Percentiles rank a stretch among this genome's conserved stretches.
Conservation (phyloP, 2,329 filamentous ascomycete genomes). For the Trichoderma citrinoviride region DNA sequence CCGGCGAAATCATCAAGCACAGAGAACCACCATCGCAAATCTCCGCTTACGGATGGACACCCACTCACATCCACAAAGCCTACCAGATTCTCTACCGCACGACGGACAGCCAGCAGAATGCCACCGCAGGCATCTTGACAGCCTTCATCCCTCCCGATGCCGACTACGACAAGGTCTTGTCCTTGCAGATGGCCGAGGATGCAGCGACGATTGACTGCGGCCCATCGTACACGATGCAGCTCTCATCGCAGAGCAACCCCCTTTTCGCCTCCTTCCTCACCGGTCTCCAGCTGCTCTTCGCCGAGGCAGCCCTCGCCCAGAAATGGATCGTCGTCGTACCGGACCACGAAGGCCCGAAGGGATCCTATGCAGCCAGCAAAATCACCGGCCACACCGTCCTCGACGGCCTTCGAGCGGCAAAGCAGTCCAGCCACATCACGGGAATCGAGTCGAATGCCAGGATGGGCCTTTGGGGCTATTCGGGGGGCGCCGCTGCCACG, state of each 20-base stretch:
- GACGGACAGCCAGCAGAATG: slow-evolving; percentile 35
- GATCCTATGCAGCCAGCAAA: slow-evolving; percentile 41
- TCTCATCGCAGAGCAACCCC: slow-evolving; percentile 26
- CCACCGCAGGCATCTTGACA: slow-evolving; percentile 39
- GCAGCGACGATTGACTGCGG: slow-evolving; percentile 38
- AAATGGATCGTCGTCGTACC: slow-evolving; percentile 52
- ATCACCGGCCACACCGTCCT: slow-evolving; percentile 44
- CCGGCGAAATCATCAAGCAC: slow-evolving; percentile 23
- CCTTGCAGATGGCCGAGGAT: slow-evolving; percentile 43
- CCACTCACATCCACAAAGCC: slow-evolving; percentile 22
- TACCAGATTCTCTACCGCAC: slow-evolving; percentile 42
- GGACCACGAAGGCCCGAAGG: slow-evolving; percentile 45
- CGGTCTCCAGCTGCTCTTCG: slow-evolving; percentile 27
- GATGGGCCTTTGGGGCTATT: slow-evolving; percentile 45
- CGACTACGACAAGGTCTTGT: slow-evolving; percentile 35
- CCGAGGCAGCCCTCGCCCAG: slow-evolving; percentile 34
- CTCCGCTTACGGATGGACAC: slow-evolving; percentile 24
- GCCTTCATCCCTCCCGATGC: slow-evolving; percentile 38
- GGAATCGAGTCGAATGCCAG: slow-evolving; percentile 33
- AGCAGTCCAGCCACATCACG: slow-evolving; percentile 30
- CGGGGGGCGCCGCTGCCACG: slow-evolving; percentile 25
- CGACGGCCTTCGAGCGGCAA: slow-evolving; percentile 43
- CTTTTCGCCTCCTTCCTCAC: slow-evolving; percentile 37
- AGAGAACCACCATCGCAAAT: slow-evolving; percentile 21
- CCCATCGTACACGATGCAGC: slow-evolving; percentile 29